Evolutionary conservation across 1,139 yeast species (phyloP), one percentile per base, ranked within the genome.

Genomic region (Taphrina deformans): DNA sequence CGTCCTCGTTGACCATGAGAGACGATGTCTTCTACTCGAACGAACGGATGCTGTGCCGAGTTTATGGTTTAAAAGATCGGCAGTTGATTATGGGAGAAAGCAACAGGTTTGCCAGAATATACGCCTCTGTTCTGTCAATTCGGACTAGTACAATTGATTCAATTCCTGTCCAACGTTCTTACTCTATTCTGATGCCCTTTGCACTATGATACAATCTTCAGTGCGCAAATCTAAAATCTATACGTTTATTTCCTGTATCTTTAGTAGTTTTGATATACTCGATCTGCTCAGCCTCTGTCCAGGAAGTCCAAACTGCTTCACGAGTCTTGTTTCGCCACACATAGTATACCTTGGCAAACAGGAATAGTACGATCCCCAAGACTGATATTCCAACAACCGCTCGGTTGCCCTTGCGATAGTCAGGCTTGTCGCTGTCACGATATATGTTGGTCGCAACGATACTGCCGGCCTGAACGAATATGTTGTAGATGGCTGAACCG

Each of bases 401-500:
- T 27, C 74, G 68, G 69, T 86, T 85, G 33, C 89, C 90, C 33
- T 81, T 74, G 58, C 78, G 78, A 41, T 0, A 87, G 29, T 76
- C 71, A 0, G 91, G 91, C 31, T 79, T 79, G 72, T 87, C 91
- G 59, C 79, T 80, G 0, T 74, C 72, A 65, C 85, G 78, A 73
- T 86, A 87, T 26, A 85, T 79, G 69, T 85, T 82, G n/a, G 83
- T 76, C 1, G 82, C 76, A 9, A 81, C 76, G 63, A 86, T 82
- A 52, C 56, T 31, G 23, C 86, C 86, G 0, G 82, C 73, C 73
- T 86, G 90, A 0, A 83, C 85, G 69, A 79, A 79, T 77, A 86
- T 85, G 71, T 86, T 87, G 73, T 84, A 85, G 40, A 86, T 67
- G 0, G 91, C 86, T 2, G 87, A 81, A 27, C 85, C 79, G 10